phyloP scores from a whole-genome alignment of 2,329 filamentous ascomycete species.

The Xylaria multiplex region DNA sequence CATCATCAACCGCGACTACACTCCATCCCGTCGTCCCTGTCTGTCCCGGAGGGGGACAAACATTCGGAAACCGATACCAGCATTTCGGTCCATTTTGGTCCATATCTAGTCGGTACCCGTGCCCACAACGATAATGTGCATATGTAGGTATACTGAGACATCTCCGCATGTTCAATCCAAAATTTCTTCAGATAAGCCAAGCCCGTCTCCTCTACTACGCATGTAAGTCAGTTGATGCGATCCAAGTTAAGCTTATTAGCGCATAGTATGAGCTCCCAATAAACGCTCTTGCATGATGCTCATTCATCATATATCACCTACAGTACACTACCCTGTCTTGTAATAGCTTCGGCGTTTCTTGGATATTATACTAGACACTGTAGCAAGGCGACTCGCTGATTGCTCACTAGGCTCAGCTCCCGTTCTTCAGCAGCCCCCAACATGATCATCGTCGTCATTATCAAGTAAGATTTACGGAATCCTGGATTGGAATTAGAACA shows the following conservation, averaged over 20 bases:
- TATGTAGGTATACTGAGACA: conserved; percentile 20
- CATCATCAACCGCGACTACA: no score
- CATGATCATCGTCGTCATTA: neutral
- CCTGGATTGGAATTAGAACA: conserved; percentile 3
- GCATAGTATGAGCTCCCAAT: conserved; percentile 17
- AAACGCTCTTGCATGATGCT: conserved; percentile 29
- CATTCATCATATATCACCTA: neutral
- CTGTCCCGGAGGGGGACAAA: neutral
- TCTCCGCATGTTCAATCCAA: neutral
- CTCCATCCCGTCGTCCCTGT: neutral
- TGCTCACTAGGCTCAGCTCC: conserved; percentile 3
- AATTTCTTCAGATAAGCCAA: conserved; percentile 19
- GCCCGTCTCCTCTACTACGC: neutral
- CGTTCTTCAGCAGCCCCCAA: conserved; percentile 6
- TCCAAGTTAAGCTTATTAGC: conserved; percentile 12
- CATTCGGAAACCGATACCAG: conserved; percentile 16
- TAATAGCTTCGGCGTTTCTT: no score
- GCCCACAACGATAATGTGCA: conserved; percentile 16
- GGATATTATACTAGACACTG: neutral
- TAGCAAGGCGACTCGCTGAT: neutral
- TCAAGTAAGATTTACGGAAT: conserved; percentile 2
- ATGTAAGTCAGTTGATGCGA: neutral
- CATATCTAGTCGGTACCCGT: neutral
- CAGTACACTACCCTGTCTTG: neutral
- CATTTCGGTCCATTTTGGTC: conserved; percentile 9